phyloP scores from a whole-genome alignment of 768 basidiomycete genomes.

The Mycena kentingensis region DNA sequence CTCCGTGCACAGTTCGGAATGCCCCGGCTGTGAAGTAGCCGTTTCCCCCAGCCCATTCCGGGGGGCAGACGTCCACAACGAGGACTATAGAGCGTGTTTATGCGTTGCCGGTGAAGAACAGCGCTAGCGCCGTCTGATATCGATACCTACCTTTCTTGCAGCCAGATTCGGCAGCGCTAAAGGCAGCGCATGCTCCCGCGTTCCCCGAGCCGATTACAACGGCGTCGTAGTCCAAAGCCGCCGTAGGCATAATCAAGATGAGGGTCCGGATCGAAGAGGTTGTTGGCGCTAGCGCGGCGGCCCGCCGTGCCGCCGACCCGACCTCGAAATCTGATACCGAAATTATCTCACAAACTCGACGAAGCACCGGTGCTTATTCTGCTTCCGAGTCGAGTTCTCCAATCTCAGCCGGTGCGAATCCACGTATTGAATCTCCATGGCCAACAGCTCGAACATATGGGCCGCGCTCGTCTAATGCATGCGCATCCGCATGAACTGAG shows the following conservation, averaged over 20 bases:
- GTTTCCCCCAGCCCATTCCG: conserved; percentile 69
- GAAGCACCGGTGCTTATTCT: too few relatives aligned
- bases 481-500: too few relatives aligned
- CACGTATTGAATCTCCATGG: too few relatives aligned
- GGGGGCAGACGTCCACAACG: conserved; percentile 65
- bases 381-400: too few relatives aligned
- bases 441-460: too few relatives aligned
- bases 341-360: too few relatives aligned
- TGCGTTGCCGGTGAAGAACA: background rate
- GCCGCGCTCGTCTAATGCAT: too few relatives aligned
- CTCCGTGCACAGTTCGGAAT: conserved; percentile 58
- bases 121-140: background rate
- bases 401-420: too few relatives aligned
- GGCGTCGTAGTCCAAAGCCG: conserved; percentile 45
- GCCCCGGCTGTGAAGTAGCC: conserved; percentile 67
- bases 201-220: conserved; percentile 68
- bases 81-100: conserved; percentile 41
- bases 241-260: background rate
- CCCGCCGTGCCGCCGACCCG: too few relatives aligned
- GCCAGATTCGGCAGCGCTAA: conserved; percentile 60
- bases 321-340: too few relatives aligned
- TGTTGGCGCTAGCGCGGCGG: background rate
- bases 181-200: conserved; percentile 66
- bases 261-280: background rate
- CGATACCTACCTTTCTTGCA: conserved; percentile 48